Conservation (phyloP, 768 basidiomycete species). For the Paxillus involutus region DNA sequence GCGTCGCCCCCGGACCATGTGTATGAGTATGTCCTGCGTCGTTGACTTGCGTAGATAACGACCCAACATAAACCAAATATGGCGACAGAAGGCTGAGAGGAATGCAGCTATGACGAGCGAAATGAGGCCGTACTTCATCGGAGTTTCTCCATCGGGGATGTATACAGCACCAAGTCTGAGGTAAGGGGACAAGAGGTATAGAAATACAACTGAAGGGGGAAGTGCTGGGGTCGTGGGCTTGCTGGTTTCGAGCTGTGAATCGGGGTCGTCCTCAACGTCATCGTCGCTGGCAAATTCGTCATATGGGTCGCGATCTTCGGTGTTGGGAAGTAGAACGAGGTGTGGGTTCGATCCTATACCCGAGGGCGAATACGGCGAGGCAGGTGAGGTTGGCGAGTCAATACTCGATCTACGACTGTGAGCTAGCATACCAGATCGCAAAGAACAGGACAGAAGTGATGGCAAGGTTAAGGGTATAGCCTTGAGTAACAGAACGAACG, state of each 20-base stretch:
- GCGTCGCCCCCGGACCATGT: slow-evolving; percentile 54
- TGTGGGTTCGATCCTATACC: slow-evolving; percentile 46
- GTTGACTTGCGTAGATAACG: slow-evolving; percentile 66
- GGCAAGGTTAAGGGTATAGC: background rate
- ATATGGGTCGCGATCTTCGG: slow-evolving; percentile 39
- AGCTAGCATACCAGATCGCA: slow-evolving; percentile 2
- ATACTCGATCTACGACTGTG: slow-evolving; percentile 12
- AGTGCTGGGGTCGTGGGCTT: slow-evolving; percentile 44
- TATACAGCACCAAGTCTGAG: slow-evolving; percentile 71
- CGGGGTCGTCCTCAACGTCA: slow-evolving; percentile 29
- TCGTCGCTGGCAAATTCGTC: slow-evolving; percentile 41
- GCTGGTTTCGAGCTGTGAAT: slow-evolving; percentile 4
- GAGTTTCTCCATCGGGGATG: slow-evolving; percentile 46
- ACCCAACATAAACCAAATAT: slow-evolving; percentile 78
- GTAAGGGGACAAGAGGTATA: slow-evolving; percentile 69
- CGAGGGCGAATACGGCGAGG: slow-evolving; percentile 12
- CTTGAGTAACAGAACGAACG: background rate
- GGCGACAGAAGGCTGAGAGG: slow-evolving; percentile 59
- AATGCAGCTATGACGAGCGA: slow-evolving; percentile 53
- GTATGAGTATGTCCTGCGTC: slow-evolving; percentile 63
- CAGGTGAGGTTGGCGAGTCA: slow-evolving; percentile 8
- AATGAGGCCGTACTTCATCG: slow-evolving; percentile 51
- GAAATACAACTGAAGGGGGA: slow-evolving; percentile 54
- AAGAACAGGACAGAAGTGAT: background rate
- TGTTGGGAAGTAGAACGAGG: slow-evolving; percentile 62